Percentiles rank a stretch among this genome's conserved stretches.
These are phyloP conservation scores for Drechslerella stenobrocha DNA, from an alignment of 2,329 filamentous ascomycete genomes.

Conservation along the genomic window DNA sequence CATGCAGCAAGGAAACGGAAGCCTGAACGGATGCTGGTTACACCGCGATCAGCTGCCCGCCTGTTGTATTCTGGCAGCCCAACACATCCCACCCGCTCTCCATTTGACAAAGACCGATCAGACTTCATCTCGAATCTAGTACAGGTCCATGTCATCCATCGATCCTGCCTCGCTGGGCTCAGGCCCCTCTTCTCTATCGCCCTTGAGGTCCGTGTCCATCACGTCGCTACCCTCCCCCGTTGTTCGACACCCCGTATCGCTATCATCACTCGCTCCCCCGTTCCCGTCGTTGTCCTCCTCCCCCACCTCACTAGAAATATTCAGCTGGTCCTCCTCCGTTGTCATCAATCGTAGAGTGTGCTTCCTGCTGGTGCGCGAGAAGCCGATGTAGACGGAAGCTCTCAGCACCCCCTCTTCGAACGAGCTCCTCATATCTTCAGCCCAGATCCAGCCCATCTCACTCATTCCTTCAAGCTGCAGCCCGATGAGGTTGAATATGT, in stretches of 20 bases:
- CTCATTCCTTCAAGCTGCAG: slow-evolving; percentile 31
- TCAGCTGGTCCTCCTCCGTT: not conserved
- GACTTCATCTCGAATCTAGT: not conserved
- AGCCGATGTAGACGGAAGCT: slow-evolving; percentile 26
- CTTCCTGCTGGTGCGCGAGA: not conserved
- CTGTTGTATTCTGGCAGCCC: too few species aligned
- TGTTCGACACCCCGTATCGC: too few species aligned
- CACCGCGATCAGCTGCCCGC: too few species aligned
- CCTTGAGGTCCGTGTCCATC: too few species aligned
- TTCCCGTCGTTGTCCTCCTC: not conserved
- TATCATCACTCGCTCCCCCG: not conserved
- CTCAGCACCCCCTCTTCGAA: slow-evolving; percentile 35
- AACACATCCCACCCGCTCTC: not conserved
- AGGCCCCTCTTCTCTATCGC: slow-evolving; percentile 2
- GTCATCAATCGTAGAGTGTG: slow-evolving; percentile 1
- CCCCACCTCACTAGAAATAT: not conserved
- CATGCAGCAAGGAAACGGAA: too few species aligned
- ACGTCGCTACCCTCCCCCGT: too few species aligned
- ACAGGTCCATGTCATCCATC: slow-evolving; percentile 3
- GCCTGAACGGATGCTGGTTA: too few species aligned
- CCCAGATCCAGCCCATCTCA: slow-evolving; percentile 46
- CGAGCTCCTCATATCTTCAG: slow-evolving; percentile 27
- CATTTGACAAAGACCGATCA: not conserved
- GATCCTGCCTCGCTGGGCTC: slow-evolving; percentile 5
- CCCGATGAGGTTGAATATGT: slow-evolving; percentile 28